Evolutionary conservation across 1,284 basidiomycete species (phyloP), one percentile per base, ranked within the genome.

Genomic region (Kalmanozyma brasiliensis): DNA sequence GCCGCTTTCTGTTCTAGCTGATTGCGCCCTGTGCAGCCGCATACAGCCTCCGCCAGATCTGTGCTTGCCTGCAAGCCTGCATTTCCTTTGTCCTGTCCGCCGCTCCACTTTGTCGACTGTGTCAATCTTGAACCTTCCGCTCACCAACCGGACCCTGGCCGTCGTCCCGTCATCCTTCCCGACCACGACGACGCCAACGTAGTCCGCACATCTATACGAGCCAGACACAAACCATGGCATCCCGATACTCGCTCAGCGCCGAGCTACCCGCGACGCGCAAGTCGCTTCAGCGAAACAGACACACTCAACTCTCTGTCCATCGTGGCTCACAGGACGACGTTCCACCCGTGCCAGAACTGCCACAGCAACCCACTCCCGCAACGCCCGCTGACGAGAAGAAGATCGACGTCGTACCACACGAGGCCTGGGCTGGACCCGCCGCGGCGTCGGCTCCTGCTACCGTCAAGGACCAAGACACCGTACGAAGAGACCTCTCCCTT

Each of bases 181-280:
- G n/a, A 32, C 35, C 49, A 49, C 16, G 34, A 52, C n/a, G 29
- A 45, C n/a, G 11, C 30, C n/a, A n/a, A n/a, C n/a, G n/a, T n/a
- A n/a, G n/a, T n/a, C n/a, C n/a, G n/a, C n/a, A n/a, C n/a, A n/a
- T n/a, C n/a, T n/a, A 19, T 17, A 19, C 33, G 19, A n/a, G 2
- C 8, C 10, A 26, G 9, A 17, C n/a, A 19, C 33, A 44, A 63
- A 2, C 34, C n/a, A 70, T 70, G 66, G 61, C 66, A 44, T 70
- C 66, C 11, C 29, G 44, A n/a, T 70, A 64, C 44, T 56, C 61
- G n/a, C 52, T 64, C 36, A 47, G 41, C 34, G 66, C 66, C 20
- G 56, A 55, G 47, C 42, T 70, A 7, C 66, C 66, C 1, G 61
- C 66, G 4, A 70, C 66, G n/a, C 61, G 66, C 56, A 70, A 70